These are phyloP conservation scores for Saururus chinensis DNA, from an alignment of 164 flowering plant genomes.

Conservation along the genomic window DNA sequence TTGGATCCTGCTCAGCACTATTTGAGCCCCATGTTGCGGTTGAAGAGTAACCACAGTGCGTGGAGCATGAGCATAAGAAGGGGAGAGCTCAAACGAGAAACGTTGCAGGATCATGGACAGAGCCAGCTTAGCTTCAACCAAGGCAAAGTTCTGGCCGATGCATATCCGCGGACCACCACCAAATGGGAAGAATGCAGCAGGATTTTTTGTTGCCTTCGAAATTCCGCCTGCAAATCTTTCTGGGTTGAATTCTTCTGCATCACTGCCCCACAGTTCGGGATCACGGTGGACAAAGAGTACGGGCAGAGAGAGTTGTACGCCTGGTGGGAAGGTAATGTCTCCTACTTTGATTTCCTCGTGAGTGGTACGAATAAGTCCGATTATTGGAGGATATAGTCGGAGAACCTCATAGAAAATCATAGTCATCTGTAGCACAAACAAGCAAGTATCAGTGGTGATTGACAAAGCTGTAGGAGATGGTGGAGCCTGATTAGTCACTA, in stretches of 20 bases:
- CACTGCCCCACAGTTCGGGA: neutral
- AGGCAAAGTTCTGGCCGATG: too few species aligned
- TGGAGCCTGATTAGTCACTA: neutral
- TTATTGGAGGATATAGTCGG: conserved; percentile 5
- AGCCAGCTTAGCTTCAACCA: too few species aligned
- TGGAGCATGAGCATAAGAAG: conserved; percentile 8
- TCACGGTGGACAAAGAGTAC: neutral
- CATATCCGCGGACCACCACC: too few species aligned
- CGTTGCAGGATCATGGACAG: too few species aligned
- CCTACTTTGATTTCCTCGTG: neutral
- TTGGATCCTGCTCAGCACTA: conserved; percentile 2
- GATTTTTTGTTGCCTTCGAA: too few species aligned
- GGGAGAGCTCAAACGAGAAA: too few species aligned
- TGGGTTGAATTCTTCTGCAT: conserved; percentile 5
- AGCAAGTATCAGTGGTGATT: too few species aligned
- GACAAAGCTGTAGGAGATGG: neutral
- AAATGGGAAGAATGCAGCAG: too few species aligned
- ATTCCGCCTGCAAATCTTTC: neutral
- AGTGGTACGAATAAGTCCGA: neutral
- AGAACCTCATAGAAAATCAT: conserved; percentile 4
- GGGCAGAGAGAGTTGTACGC: neutral
- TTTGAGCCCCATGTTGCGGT: conserved; percentile 9
- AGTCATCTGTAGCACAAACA: too few species aligned
- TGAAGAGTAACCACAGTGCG: conserved; percentile 2
- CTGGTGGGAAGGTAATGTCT: neutral